phyloP scores from a whole-genome alignment of 345 rosid species.

The Salix suchowensis region DNA sequence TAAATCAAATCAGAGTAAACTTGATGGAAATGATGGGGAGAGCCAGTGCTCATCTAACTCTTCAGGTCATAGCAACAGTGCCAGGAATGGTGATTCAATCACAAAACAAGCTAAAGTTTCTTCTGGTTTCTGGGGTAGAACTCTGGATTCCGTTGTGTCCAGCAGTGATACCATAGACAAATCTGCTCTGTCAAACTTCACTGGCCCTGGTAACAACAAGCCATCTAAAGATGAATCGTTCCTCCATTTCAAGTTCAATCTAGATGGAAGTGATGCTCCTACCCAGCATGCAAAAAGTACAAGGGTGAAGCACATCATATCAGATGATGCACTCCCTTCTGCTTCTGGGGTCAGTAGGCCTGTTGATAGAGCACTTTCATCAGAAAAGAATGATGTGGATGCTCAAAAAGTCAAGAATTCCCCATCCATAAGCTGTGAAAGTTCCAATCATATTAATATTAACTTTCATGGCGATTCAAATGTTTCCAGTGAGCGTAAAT shows the following conservation, averaged over 20 bases:
- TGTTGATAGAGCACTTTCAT: conserved; percentile 13
- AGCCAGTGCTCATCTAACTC: conserved; percentile 25
- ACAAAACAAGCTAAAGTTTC: conserved; percentile 22
- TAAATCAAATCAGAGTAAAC: conserved; percentile 27
- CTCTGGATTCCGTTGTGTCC: conserved; percentile 34
- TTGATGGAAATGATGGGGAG: conserved; percentile 21
- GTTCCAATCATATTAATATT: background rate
- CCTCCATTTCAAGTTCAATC: conserved; percentile 40
- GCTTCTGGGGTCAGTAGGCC: background rate
- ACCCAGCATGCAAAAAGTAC: conserved; percentile 19
- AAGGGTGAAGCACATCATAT: conserved; percentile 18
- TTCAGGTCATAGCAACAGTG: conserved; percentile 21
- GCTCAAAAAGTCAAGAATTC: conserved; percentile 17
- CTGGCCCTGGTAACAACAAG: conserved; percentile 20
- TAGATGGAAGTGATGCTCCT: conserved; percentile 20
- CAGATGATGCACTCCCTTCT: conserved; percentile 31
- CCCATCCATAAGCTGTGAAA: conserved; percentile 22
- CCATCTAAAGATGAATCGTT: conserved; percentile 32
- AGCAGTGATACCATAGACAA: conserved; percentile 20
- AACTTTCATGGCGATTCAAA: background rate
- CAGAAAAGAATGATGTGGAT: conserved; percentile 20
- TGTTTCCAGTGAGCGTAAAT: background rate
- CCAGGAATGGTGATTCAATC: conserved; percentile 21
- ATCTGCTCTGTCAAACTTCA: conserved; percentile 21
- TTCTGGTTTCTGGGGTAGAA: conserved; percentile 59